Base-by-base conservation (phyloP, 257 asterid genomes). In the Orobanche coerulescens region DNA sequence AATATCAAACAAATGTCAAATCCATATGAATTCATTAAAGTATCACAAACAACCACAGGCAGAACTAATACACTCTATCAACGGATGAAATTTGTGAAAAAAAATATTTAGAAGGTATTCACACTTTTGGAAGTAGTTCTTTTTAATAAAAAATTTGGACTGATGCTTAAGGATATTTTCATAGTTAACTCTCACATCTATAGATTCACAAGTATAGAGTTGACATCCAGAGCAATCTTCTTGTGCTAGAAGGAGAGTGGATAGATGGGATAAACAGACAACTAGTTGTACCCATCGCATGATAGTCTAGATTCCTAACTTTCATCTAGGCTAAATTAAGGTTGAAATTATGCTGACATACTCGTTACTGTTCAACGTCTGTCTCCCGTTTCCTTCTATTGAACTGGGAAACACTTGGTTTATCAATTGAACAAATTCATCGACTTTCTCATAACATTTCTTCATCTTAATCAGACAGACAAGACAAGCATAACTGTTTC, bases 221-320 rank as follows among this genome's bases (percentile, higher is more conserved):
- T 18, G 26, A 39, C 57, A 47, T 64, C 61, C 28, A 65, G 13
- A n/a, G 47, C 39, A 61, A 44, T 52, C 5, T 14, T 65, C 72
- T 55, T 23, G 20, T 15, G 59, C 20, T 52, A 64, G 47, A 56
- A 20, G 65, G 24, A 43, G 53, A 65, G 37, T 11, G 30, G 31
- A 11, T 26, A 4, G 12, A 62, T 19, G 19, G 26, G 30, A 33
- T 33, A 18, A 53, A 39, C 20, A 60, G 33, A 5, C 39, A 56
- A 14, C 30, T 58, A 47, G n/a, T 24, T 58, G 30, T 15, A 20
- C 24, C 20, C 12, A 23, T 47, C 15, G 60, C 10, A 49, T 11
- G 22, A 15, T 56, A 4, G 56, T 30, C 5, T 39, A 15, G 33
- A 48, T 55, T 49, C 36, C 54, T 13, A 44, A 42, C 49, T 54